Percentiles rank a stretch among this genome's conserved stretches.
Evolutionary conservation across 2,329 filamentous ascomycete genomes (phyloP).

Genomic region (Ceratocystis lukuohia): DNA sequence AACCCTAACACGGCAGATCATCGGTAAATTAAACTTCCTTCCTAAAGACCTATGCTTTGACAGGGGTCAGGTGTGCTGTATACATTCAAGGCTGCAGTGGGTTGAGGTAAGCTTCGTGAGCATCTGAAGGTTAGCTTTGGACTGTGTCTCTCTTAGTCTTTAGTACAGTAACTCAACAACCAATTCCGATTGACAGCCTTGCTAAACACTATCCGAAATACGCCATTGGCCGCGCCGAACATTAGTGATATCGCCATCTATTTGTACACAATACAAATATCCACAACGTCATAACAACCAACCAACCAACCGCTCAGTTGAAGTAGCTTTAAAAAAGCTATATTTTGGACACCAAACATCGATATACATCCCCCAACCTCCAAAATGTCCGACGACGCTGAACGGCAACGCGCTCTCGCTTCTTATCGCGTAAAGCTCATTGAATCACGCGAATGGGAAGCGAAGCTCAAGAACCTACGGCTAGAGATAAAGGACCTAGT

Average conservation of each 20-base stretch:
- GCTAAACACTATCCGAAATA: not conserved
- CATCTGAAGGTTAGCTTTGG: conserved; percentile 3
- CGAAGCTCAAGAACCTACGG: conserved; percentile 86
- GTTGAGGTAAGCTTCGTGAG: conserved; percentile 18
- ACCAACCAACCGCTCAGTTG: not conserved
- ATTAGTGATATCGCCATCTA: not conserved
- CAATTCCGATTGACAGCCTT: not conserved
- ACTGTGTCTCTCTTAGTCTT: not conserved
- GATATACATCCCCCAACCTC: not conserved
- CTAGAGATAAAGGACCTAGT: conserved; percentile 93
- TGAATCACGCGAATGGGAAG: conserved; percentile 96
- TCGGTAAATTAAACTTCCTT: not conserved
- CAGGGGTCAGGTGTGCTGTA: not conserved
- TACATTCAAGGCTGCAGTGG: conserved; percentile 18
- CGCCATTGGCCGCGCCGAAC: not conserved
- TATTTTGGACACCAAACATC: not conserved
- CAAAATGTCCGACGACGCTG: conserved; percentile 33
- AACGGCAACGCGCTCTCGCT: conserved; percentile 57
- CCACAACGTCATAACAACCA: not conserved
- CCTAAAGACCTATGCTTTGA: not conserved
- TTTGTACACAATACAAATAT: not conserved
- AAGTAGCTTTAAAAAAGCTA: not conserved
- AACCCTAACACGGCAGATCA: conserved; percentile 3
- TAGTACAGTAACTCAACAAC: not conserved
- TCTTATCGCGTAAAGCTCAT: conserved; percentile 71